Base-by-base conservation (phyloP, 768 basidiomycete species). In the Russula sp. region DNA sequence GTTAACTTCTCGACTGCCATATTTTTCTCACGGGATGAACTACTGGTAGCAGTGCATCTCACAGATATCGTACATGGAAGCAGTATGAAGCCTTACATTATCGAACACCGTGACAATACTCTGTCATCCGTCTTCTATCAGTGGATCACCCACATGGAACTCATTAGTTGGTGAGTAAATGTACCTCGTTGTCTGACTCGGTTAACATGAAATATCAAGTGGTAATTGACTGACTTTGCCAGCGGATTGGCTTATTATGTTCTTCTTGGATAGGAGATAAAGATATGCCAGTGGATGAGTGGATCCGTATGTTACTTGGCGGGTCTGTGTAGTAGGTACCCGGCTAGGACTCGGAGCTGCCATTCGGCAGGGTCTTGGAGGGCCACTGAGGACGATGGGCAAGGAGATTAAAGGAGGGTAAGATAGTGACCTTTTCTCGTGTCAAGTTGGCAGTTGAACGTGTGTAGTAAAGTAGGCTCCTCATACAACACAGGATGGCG, bases 251-350 rank as follows among this genome's bases (percentile, higher is more conserved):
- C 94, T 1, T 94, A 87, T 69, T n/a, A 83, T 85, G 24, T 11
- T 96, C 94, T 0, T 79, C 78, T 5, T 80, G 94, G 10, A 83
- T 89, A 9, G 97, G 98, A 75, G 92, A 98, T 75, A 95, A 96
- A 70, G 94, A 97, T 0, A 96, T 98, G 28, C 28, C 28, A 28
- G 28, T 28, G 28, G 28, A 28, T 4, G 28, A 28, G 28, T 28
- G 28, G 28, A 4, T 28, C 28, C 28, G 28, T 28, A 28, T 28
- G 28, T 28, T 28, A 28, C 28, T 28, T 4, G 4, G 28, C 28
- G 28, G 28, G 28, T 28, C 28, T 4, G 4, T 88, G 0, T 96
- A 36, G 34, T 16, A 40, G 11, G 94, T 0, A 98, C 96, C 0
- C 97, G 36, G 98, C 75, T 96, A 96, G 0, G 85, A 89, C 36